Base-by-base conservation (phyloP, 192 early-diverging fungal species). In the Spinellus fusiger region DNA sequence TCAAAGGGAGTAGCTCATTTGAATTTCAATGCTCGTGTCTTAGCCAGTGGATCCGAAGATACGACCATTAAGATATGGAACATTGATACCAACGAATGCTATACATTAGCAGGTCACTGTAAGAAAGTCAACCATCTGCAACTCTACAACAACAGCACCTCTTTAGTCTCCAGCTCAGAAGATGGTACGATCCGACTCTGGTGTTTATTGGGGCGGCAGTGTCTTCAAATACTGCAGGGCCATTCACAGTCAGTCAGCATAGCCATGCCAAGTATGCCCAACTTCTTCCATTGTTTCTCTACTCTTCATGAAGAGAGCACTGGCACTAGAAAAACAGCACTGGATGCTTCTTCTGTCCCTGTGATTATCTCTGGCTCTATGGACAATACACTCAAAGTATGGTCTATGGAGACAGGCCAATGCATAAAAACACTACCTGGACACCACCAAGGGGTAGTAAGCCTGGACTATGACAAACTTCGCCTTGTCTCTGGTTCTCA, bases 81-180 rank as follows among this genome's bases (percentile, higher is more conserved):
- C 62, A 73, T 88, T 66, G 59, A 62, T 2, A 74, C 84, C 3
- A 81, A 83, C 6, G 78, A 83, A 66, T 81, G 78, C 51, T 82
- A 71, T 55, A 81, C 80, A 1, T 72, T 96, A 27, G 74, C 68
- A 7, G 93, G 93, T 4, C 92, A 95, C 57, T 72, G 80, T 0
- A 88, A 93, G 69, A 85, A 86, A 83, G 89, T 95, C 35, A 96
- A 96, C 73, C 73, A 85, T 25, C 90, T 98, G 34, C 81, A 82
- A 46, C 80, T 98, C 29, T 83, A 80, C 50, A 78, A 82, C 51
- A 76, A 82, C 22, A 75, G 80, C 29, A 78, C 76, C 44, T 64
- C 75, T 8, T 48, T 89, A 34, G 77, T 97, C 7, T 92, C 91
- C 0, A 90, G 88, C 40, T 92, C 90, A 7, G 93, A 97, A 71